Evolutionary conservation across 225 moss, liverwort and hornwort species (phyloP).

Genomic region (Pseudoscleropodium purum): DNA sequence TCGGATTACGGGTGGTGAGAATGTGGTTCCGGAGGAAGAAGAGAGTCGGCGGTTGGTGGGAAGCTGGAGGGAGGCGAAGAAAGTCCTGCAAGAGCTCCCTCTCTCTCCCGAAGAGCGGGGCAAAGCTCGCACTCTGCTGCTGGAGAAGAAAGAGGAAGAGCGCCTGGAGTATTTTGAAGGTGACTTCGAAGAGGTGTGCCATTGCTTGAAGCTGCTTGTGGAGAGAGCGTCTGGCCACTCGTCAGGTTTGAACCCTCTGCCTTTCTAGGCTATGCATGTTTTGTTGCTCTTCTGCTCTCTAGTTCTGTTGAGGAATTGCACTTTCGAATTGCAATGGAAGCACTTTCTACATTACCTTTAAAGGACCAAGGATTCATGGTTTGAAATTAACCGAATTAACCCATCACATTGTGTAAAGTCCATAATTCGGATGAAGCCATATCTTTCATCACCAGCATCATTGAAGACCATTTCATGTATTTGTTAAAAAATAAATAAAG

Average conservation of each 20-base stretch:
- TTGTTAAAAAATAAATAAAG: not conserved
- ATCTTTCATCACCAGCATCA: not conserved
- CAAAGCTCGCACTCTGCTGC: constrained; percentile 37
- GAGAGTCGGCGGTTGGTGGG: constrained; percentile 30
- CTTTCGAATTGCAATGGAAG: not conserved
- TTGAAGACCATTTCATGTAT: not conserved
- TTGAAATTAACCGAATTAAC: not conserved
- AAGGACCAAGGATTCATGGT: not conserved
- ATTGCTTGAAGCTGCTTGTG: constrained; percentile 49
- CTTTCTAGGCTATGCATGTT: not conserved
- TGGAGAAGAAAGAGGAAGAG: constrained; percentile 52
- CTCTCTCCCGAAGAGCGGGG: constrained; percentile 44
- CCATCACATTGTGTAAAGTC: not conserved
- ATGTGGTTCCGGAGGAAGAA: constrained; percentile 25
- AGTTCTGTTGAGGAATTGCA: not conserved
- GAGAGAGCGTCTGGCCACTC: constrained; percentile 30
- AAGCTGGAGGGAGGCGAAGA: constrained; percentile 48
- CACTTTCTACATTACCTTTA: not conserved
- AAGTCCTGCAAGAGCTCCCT: constrained; percentile 39
- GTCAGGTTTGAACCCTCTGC: constrained; percentile 17
- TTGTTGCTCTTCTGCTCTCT: not conserved
- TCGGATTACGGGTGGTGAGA: constrained; percentile 20
- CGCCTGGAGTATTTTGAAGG: constrained; percentile 49
- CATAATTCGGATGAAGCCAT: not conserved
- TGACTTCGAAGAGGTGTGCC: constrained; percentile 38